These are phyloP conservation scores for Apiotrichum veenhuisii DNA, from an alignment of 1,284 basidiomycete genomes.

Conservation along the genomic window DNA sequence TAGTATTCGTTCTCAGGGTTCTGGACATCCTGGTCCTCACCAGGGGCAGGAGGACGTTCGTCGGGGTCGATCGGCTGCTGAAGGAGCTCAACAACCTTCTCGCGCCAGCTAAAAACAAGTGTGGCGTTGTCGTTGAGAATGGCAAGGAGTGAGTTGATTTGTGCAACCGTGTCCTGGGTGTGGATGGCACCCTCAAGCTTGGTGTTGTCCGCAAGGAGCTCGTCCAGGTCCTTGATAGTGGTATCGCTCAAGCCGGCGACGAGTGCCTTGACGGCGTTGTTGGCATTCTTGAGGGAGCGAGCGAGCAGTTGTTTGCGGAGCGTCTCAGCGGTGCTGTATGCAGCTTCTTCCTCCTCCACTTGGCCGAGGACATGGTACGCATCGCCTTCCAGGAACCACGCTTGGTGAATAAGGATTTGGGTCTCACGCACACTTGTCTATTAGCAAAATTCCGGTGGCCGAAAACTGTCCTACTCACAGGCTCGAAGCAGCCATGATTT, in stretches of 20 bases:
- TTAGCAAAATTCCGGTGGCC: neutral
- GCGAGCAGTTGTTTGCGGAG: constrained; percentile 40
- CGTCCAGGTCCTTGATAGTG: constrained; percentile 16
- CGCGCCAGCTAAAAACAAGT: constrained; percentile 40
- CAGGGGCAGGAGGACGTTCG: constrained; percentile 16
- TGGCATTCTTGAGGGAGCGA: constrained; percentile 29
- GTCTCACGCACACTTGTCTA: constrained; percentile 32
- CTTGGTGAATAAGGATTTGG: constrained; percentile 35
- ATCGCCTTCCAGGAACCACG: constrained; percentile 43
- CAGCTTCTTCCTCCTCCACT: constrained; percentile 24
- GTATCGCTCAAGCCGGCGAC: constrained; percentile 7
- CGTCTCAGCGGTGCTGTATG: constrained; percentile 26
- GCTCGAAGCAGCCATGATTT: constrained; percentile 11
- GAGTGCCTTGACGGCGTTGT: constrained; percentile 24
- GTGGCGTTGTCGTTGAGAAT: constrained; percentile 46
- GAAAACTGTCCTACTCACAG: constrained; percentile 5
- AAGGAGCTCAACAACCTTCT: constrained; percentile 37
- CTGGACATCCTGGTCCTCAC: constrained; percentile 28
- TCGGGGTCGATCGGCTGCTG: constrained; percentile 33
- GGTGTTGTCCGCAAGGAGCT: constrained; percentile 27
- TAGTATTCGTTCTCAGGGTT: constrained; percentile 46
- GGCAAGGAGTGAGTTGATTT: constrained; percentile 33
- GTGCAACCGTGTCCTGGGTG: constrained; percentile 20
- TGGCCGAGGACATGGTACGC: constrained; percentile 33
- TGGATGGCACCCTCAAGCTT: constrained; percentile 24